These are phyloP conservation scores for Elsinoe fawcettii DNA, from an alignment of 2,329 filamentous ascomycete species.

Conservation along the genomic window DNA sequence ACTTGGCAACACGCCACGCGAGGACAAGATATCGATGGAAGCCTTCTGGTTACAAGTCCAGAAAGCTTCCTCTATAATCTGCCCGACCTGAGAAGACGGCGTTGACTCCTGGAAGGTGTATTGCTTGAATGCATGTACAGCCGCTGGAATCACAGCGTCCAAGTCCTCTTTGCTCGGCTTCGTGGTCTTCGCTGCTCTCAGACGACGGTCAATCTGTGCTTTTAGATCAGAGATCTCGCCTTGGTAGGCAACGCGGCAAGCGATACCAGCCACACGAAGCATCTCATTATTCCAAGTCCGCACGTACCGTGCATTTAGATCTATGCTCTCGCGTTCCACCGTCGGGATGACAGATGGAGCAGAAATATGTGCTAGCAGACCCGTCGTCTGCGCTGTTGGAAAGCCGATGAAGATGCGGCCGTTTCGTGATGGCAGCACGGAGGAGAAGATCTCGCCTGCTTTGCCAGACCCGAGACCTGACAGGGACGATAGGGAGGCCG, in stretches of 20 bases:
- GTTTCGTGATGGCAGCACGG: slow-evolving; percentile 79
- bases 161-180: slow-evolving; percentile 57
- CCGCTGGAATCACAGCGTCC: slow-evolving; percentile 63
- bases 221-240: slow-evolving; percentile 78
- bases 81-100: slow-evolving; percentile 72
- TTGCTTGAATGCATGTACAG: slow-evolving; percentile 74
- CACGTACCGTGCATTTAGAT: slow-evolving; percentile 91
- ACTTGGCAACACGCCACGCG: slow-evolving; percentile 76
- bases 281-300: slow-evolving; percentile 94
- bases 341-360: slow-evolving; percentile 95
- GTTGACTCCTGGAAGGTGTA: slow-evolving; percentile 88
- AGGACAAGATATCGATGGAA: slow-evolving; percentile 81
- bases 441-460: slow-evolving; percentile 73
- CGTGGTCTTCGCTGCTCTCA: slow-evolving; percentile 25
- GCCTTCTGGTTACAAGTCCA: slow-evolving; percentile 84
- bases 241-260: slow-evolving; percentile 78
- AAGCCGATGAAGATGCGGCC: slow-evolving; percentile 96
- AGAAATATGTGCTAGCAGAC: slow-evolving; percentile 85
- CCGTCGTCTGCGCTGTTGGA: slow-evolving; percentile 93
- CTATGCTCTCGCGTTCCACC: slow-evolving; percentile 92
- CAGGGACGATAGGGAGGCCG: slow-evolving; percentile 52
- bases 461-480: slow-evolving; percentile 47
- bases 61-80: slow-evolving; percentile 88
- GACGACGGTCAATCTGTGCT: slow-evolving; percentile 37
- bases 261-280: slow-evolving; percentile 80